Evolutionary conservation across 345 rosid species (phyloP).

Genomic region (Trapa incisa): DNA sequence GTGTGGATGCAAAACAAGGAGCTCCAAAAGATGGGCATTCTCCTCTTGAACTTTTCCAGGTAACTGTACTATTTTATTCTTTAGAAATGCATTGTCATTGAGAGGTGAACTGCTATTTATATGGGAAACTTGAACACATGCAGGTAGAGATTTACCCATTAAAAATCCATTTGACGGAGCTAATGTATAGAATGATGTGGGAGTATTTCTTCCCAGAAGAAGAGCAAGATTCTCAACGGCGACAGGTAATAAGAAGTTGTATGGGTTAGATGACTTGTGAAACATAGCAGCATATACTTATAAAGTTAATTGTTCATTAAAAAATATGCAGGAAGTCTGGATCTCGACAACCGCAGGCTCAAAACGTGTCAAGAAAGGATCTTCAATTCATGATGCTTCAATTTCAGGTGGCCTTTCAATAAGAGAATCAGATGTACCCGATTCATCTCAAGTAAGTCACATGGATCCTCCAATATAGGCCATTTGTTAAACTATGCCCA

Average conservation of each 20-base stretch:
- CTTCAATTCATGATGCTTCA: constrained; percentile 41
- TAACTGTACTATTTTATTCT: constrained; percentile 14
- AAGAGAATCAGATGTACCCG: constrained; percentile 52
- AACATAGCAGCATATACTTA: constrained; percentile 1
- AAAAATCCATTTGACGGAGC: constrained; percentile 89
- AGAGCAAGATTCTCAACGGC: constrained; percentile 93
- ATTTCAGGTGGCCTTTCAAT: constrained; percentile 32
- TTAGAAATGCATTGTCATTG: no score
- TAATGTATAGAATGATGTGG: constrained; percentile 98
- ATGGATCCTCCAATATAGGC: neutral
- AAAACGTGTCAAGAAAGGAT: constrained; percentile 76
- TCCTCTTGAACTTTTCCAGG: constrained; percentile 86
- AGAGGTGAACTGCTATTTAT: neutral
- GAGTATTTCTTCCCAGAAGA: constrained; percentile 92
- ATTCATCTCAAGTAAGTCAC: constrained; percentile 24
- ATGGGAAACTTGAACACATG: neutral
- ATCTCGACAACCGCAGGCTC: constrained; percentile 81
- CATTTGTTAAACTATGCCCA: neutral
- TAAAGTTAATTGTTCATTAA: constrained; percentile 6
- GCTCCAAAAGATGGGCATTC: constrained; percentile 84
- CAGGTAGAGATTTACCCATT: constrained; percentile 97
- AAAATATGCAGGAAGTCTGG: constrained; percentile 75
- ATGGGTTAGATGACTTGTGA: neutral
- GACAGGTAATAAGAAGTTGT: constrained; percentile 49
- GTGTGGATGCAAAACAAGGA: constrained; percentile 93